These are phyloP conservation scores for Talaromyces sp. DNA, from an alignment of 2,329 filamentous ascomycete species.

Conservation along the genomic window DNA sequence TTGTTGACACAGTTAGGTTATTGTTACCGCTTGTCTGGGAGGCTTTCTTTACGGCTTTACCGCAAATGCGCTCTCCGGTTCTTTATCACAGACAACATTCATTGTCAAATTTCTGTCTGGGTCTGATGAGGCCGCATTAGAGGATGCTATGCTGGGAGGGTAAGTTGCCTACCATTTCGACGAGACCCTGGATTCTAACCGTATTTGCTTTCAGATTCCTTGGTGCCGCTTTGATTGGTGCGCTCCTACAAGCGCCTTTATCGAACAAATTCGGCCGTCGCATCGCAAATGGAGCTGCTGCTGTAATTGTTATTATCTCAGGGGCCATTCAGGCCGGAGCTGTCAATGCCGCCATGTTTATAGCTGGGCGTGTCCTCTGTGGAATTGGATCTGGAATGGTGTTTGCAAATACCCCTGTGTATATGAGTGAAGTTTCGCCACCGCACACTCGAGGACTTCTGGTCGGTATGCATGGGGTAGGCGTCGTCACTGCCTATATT, in stretches of 20 bases:
- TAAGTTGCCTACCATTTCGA: too few relatives aligned
- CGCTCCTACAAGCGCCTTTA: neutral
- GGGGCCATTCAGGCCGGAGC: neutral
- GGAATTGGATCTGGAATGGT: neutral
- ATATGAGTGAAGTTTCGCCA: conserved; percentile 40
- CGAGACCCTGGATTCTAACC: too few relatives aligned
- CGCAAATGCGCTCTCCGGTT: neutral
- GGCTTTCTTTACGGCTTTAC: neutral
- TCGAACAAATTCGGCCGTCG: neutral
- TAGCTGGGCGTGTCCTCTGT: neutral
- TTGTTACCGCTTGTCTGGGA: neutral
- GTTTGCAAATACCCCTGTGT: conserved; percentile 35
- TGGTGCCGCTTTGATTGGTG: neutral
- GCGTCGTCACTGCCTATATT: neutral
- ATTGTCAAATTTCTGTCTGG: neutral
- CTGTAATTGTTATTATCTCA: neutral
- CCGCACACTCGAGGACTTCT: conserved; percentile 40
- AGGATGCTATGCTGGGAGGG: neutral
- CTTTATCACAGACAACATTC: neutral
- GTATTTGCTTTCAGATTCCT: neutral
- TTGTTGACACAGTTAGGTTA: neutral
- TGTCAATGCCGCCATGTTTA: neutral
- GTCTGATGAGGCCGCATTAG: neutral
- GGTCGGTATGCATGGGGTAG: neutral
- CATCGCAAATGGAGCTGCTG: neutral